These are phyloP conservation scores for Podospora appendiculata DNA, from an alignment of 495 filamentous ascomycete genomes.

Conservation along the genomic window DNA sequence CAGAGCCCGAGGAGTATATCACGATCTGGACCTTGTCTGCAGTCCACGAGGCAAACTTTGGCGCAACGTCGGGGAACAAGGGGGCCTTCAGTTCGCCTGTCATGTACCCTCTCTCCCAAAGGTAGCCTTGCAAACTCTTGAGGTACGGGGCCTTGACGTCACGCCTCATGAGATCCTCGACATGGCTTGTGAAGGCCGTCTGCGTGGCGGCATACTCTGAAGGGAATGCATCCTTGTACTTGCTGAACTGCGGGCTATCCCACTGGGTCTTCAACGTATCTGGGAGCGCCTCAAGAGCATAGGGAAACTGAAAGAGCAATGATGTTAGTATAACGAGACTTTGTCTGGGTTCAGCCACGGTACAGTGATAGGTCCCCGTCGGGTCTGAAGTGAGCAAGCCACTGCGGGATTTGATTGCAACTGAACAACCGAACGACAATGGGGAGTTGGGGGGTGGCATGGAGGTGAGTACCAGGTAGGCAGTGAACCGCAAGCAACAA, in stretches of 20 bases:
- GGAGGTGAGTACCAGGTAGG: slow-evolving; percentile 1
- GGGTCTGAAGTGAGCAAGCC: too few relatives aligned
- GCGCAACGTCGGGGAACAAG: slow-evolving; percentile 59
- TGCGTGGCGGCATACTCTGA: slow-evolving; percentile 42
- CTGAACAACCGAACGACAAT: too few relatives aligned
- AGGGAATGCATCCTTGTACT: slow-evolving; percentile 57
- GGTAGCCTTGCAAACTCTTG: slow-evolving; percentile 65
- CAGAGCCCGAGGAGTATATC: slow-evolving; percentile 67
- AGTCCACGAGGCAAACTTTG: slow-evolving; percentile 46
- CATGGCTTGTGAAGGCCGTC: slow-evolving; percentile 45
- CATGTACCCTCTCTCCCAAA: slow-evolving; percentile 60
- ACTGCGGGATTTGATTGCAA: too few relatives aligned
- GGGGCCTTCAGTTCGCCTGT: slow-evolving; percentile 54
- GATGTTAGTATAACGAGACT: background rate
- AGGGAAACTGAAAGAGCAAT: slow-evolving; percentile 51
- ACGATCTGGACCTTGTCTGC: slow-evolving; percentile 39
- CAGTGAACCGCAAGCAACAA: background rate
- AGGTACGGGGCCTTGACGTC: slow-evolving; percentile 63
- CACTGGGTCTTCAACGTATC: slow-evolving; percentile 50
- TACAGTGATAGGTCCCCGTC: too few relatives aligned
- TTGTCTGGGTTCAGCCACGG: too few relatives aligned
- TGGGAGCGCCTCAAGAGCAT: slow-evolving; percentile 55
- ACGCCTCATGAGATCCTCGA: slow-evolving; percentile 53
- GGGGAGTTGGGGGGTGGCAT: slow-evolving; percentile 4
- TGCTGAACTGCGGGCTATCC: slow-evolving; percentile 46